phyloP scores from a whole-genome alignment of 305 asterid species.

The Fraxinus xanthoxyloides region DNA sequence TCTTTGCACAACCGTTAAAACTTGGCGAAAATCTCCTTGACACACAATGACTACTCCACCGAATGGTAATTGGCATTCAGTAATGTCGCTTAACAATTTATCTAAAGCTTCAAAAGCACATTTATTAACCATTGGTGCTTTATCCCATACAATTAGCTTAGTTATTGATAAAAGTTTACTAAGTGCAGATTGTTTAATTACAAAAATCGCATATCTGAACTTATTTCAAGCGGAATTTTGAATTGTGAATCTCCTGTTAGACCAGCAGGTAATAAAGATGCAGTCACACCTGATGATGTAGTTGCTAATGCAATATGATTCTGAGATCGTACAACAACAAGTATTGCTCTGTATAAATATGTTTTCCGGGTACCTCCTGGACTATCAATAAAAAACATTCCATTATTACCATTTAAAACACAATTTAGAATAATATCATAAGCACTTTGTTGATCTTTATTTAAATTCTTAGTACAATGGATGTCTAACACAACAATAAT shows the following conservation, averaged over 20 bases:
- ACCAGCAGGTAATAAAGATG: background rate
- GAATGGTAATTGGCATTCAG: background rate
- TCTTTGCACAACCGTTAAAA: background rate
- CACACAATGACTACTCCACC: background rate
- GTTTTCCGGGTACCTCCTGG: background rate
- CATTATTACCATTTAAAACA: background rate
- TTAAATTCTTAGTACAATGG: background rate
- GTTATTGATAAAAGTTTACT: background rate
- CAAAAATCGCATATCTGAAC: too few relatives aligned
- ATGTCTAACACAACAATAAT: background rate
- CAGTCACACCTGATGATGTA: background rate
- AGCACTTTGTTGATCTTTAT: background rate
- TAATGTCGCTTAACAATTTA: background rate
- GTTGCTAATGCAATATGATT: background rate
- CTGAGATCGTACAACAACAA: background rate
- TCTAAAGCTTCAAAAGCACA: background rate
- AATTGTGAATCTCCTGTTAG: background rate
- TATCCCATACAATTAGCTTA: too few relatives aligned
- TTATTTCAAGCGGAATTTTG: background rate
- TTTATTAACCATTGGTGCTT: background rate
- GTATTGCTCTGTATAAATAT: background rate
- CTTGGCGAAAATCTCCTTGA: background rate
- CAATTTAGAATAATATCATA: background rate
- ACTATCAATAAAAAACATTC: too few relatives aligned
- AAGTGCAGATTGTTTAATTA: too few relatives aligned